A percentile compares a stretch with the other conserved stretches of the same genome.
Evolutionary conservation across 352 stramenopile genomes (phyloP).

Genomic region (Lagenidium giganteum): DNA sequence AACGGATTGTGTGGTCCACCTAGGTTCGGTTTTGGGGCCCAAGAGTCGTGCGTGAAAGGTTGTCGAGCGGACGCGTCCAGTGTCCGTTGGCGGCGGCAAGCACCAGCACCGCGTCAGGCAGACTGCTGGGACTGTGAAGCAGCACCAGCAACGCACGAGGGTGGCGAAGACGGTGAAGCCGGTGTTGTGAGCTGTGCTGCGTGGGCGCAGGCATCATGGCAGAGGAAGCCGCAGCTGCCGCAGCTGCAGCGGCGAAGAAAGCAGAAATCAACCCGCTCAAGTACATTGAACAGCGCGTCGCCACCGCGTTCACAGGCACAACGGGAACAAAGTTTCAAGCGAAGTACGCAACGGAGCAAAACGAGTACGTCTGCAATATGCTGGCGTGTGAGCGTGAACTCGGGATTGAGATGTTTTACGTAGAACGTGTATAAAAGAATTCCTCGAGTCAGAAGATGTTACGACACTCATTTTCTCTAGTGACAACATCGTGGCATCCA

Average conservation of each 20-base stretch:
- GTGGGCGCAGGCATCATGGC: constrained; percentile 31
- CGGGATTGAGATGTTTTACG: not conserved
- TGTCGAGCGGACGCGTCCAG: too few relatives aligned
- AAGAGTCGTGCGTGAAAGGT: too few relatives aligned
- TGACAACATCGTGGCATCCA: constrained; percentile 77
- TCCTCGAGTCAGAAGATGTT: constrained; percentile 83
- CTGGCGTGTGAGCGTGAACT: too few relatives aligned
- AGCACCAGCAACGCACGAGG: not conserved
- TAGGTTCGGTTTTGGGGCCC: too few relatives aligned
- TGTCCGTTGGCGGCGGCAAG: too few relatives aligned
- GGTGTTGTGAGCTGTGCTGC: too few relatives aligned
- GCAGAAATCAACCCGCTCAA: constrained; percentile 73
- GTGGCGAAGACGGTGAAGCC: too few relatives aligned
- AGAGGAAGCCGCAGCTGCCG: constrained; percentile 32
- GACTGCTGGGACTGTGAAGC: constrained; percentile 1
- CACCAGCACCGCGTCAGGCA: too few relatives aligned
- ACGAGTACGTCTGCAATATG: constrained; percentile 75
- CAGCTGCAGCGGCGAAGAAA: constrained; percentile 24
- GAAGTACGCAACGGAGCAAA: constrained; percentile 80
- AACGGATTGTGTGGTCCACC: too few relatives aligned
- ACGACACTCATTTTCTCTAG: constrained; percentile 88
- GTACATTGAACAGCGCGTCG: constrained; percentile 80
- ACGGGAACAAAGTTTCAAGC: constrained; percentile 71
- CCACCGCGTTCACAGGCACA: constrained; percentile 50
- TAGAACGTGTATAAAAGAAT: constrained; percentile 81